These are phyloP conservation scores for Aspergillus carlsbadensis DNA, from an alignment of 495 filamentous ascomycete genomes.

Conservation along the genomic window DNA sequence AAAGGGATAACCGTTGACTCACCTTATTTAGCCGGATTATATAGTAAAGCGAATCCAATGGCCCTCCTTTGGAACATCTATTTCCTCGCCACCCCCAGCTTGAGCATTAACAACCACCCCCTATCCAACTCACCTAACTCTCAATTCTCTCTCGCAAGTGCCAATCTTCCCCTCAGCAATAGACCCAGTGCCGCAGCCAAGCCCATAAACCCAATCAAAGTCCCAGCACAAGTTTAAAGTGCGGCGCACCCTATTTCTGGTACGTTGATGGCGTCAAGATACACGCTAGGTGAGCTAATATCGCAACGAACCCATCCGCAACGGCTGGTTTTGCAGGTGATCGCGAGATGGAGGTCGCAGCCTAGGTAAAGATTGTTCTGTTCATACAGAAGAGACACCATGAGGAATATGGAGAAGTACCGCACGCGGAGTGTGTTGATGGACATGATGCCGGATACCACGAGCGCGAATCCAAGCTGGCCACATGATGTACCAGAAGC, in stretches of 20 bases:
- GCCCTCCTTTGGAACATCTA: neutral
- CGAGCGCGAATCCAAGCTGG: conserved; percentile 40
- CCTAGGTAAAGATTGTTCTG: conserved; percentile 42
- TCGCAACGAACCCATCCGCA: conserved; percentile 41
- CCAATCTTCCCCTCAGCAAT: conserved; percentile 19
- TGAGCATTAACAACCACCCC: neutral
- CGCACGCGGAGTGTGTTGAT: conserved; percentile 32
- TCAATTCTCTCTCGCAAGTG: conserved; percentile 31
- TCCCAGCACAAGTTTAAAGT: conserved; percentile 34
- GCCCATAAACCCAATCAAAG: conserved; percentile 30
- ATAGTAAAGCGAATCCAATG: neutral
- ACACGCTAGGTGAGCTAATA: conserved; percentile 34
- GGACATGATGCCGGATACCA: conserved; percentile 37
- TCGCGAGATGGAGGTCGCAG: conserved; percentile 42
- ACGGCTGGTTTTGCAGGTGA: conserved; percentile 45
- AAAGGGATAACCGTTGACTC: no score
- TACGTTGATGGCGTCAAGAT: conserved; percentile 48
- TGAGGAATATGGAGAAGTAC: conserved; percentile 45
- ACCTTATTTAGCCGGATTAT: neutral
- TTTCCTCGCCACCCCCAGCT: neutral
- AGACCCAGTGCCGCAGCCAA: conserved; percentile 22
- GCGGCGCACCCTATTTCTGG: conserved; percentile 22
- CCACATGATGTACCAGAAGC: conserved; percentile 42
- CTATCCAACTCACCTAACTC: conserved; percentile 30
- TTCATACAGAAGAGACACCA: conserved; percentile 43